Conservation (phyloP, 1,284 basidiomycete species). For the Ustanciosporium gigantosporum region DNA sequence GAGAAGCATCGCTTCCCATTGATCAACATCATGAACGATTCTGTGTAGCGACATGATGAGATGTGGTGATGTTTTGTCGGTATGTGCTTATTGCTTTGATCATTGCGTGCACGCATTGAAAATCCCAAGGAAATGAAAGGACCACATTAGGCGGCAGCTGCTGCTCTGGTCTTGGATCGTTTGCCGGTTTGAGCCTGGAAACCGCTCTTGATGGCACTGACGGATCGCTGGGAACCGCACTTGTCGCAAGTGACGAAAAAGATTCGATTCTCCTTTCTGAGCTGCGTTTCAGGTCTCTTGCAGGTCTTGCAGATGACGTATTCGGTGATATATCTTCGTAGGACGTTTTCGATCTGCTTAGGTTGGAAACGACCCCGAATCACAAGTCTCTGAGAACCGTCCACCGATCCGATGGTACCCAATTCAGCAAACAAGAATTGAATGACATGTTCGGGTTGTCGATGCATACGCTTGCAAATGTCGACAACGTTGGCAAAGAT, state of each 20-base stretch:
- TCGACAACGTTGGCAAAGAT: constrained; percentile 96
- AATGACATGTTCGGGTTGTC: constrained; percentile 98
- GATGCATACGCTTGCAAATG: constrained; percentile 98
- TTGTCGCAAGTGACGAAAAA: constrained; percentile 98
- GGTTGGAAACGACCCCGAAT: constrained; percentile 98
- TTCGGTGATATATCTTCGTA: constrained; percentile 96
- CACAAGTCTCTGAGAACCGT: constrained; percentile 87
- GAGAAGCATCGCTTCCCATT: no score
- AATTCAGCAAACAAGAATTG: constrained; percentile 96
- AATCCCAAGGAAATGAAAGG: neutral
- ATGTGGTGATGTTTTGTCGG: no score
- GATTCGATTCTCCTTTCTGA: constrained; percentile 97
- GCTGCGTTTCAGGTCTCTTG: constrained; percentile 94
- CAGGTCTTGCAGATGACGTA: constrained; percentile 99
- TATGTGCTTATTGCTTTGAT: no score
- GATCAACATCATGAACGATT: no score
- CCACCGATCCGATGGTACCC: constrained; percentile 95
- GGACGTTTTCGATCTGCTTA: constrained; percentile 97
- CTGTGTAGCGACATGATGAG: no score
- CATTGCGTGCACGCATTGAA: no score
- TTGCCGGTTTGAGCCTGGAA: constrained; percentile 94
- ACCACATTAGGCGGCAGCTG: constrained; percentile 20
- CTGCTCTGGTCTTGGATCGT: constrained; percentile 48
- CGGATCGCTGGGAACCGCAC: constrained; percentile 87
- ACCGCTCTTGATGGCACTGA: constrained; percentile 96